These are phyloP conservation scores for Fusarium vanettenii DNA, from an alignment of 2,329 filamentous ascomycete species.

Conservation along the genomic window DNA sequence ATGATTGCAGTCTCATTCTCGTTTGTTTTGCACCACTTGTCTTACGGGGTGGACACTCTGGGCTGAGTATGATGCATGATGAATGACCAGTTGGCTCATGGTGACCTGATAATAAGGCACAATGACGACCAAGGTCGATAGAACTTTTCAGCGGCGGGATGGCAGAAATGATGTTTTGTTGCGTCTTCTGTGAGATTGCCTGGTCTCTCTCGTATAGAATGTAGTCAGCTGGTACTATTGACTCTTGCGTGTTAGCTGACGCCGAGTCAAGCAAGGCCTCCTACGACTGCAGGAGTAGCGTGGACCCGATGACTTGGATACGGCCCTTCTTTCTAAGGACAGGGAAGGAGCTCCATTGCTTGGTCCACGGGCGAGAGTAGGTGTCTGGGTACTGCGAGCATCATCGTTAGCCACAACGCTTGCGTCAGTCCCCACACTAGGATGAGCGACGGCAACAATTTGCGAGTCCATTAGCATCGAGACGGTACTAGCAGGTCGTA, in stretches of 20 bases:
- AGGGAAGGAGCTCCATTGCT: too few relatives aligned
- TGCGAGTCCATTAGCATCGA: slow-evolving; percentile 1
- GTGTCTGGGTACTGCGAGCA: neutral
- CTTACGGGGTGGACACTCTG: neutral
- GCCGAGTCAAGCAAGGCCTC: neutral
- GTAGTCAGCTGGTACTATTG: slow-evolving; percentile 2
- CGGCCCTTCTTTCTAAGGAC: neutral
- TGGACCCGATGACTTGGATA: neutral
- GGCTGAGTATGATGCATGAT: neutral
- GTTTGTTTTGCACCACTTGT: too few relatives aligned
- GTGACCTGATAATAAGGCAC: neutral
- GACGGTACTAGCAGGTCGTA: neutral
- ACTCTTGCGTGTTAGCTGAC: neutral
- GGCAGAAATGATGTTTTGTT: neutral
- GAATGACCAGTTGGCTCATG: neutral
- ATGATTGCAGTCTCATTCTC: neutral
- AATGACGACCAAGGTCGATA: neutral
- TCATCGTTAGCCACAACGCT: neutral
- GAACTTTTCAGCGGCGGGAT: neutral
- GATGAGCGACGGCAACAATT: neutral
- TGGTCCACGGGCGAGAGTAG: too few relatives aligned
- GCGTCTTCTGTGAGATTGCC: neutral
- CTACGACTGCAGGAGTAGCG: neutral
- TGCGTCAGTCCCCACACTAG: neutral
- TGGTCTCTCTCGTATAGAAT: slow-evolving; percentile 4